phyloP scores from a whole-genome alignment of 2,329 filamentous ascomycete species.

The Colletotrichum sp. region DNA sequence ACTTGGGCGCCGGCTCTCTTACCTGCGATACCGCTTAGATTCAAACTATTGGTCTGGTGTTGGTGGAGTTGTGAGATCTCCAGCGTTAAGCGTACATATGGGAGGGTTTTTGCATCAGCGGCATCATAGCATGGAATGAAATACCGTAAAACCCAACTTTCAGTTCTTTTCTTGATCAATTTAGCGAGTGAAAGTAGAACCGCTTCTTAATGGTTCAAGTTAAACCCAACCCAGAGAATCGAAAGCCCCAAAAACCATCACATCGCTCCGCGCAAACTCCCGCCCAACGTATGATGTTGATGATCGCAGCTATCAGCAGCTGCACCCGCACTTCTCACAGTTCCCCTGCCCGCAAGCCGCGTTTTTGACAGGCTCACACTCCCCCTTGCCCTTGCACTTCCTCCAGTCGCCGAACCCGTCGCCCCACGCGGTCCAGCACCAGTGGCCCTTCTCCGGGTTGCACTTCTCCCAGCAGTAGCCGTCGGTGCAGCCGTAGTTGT shows the following conservation, averaged over 20 bases:
- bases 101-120: neutral
- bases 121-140: neutral
- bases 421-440: neutral
- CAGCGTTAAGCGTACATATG: neutral
- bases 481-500: neutral
- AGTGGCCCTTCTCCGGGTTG: neutral
- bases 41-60: neutral
- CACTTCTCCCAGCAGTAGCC: neutral
- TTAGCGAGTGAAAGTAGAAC: neutral
- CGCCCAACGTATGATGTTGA: neutral
- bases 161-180: neutral
- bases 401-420: neutral
- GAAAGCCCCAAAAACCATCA: neutral
- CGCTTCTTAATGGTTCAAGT: neutral
- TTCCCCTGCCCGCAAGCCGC: neutral
- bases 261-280: neutral
- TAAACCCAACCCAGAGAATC: neutral
- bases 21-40: neutral
- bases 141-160: neutral
- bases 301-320: neutral
- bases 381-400: neutral
- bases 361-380: neutral
- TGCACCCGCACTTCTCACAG: neutral
- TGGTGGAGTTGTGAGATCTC: neutral
- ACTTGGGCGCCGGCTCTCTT: neutral